Evolutionary conservation across 1,284 basidiomycete species (phyloP).

Genomic region (Mycosarcoma maydis): DNA sequence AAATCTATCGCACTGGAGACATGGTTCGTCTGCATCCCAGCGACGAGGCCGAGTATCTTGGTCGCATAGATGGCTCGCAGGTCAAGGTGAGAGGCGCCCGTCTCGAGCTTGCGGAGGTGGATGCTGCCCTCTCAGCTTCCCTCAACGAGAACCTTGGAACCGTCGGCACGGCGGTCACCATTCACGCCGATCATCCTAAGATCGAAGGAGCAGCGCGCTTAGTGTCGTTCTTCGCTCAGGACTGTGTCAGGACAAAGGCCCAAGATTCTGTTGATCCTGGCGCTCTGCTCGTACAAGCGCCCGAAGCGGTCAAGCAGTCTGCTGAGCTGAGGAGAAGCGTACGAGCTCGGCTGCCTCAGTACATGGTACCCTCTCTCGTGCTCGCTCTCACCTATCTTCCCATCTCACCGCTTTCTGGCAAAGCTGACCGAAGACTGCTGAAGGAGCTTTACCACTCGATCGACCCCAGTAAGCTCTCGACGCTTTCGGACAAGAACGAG

Average conservation of each 20-base stretch:
- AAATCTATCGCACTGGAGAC: constrained; percentile 62
- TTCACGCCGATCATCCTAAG: constrained; percentile 42
- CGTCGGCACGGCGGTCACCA: constrained; percentile 34
- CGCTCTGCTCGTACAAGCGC: constrained; percentile 2
- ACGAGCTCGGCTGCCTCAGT: constrained; percentile 44
- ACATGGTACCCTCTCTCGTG: constrained; percentile 61
- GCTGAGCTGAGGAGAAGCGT: constrained; percentile 19
- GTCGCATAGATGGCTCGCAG: constrained; percentile 56
- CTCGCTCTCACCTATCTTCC: constrained; percentile 49
- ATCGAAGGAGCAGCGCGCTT: constrained; percentile 38
- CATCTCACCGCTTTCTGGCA: constrained; percentile 57
- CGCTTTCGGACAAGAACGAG: not conserved
- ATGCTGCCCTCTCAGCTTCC: constrained; percentile 26
- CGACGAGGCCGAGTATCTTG: constrained; percentile 59
- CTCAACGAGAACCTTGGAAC: constrained; percentile 8
- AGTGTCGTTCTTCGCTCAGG: constrained; percentile 44
- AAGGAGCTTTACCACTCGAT: constrained; percentile 32
- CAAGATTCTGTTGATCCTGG: constrained; percentile 3
- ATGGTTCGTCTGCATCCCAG: constrained; percentile 51
- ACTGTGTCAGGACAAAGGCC: constrained; percentile 14
- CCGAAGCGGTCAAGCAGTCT: constrained; percentile 10
- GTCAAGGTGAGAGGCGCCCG: constrained; percentile 64
- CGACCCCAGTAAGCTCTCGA: constrained; percentile 8
- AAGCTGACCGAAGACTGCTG: constrained; percentile 48
- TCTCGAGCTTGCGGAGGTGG: constrained; percentile 63